Evolutionary conservation across 2,329 filamentous ascomycete genomes (phyloP).

Genomic region (Sporothrix pallida): DNA sequence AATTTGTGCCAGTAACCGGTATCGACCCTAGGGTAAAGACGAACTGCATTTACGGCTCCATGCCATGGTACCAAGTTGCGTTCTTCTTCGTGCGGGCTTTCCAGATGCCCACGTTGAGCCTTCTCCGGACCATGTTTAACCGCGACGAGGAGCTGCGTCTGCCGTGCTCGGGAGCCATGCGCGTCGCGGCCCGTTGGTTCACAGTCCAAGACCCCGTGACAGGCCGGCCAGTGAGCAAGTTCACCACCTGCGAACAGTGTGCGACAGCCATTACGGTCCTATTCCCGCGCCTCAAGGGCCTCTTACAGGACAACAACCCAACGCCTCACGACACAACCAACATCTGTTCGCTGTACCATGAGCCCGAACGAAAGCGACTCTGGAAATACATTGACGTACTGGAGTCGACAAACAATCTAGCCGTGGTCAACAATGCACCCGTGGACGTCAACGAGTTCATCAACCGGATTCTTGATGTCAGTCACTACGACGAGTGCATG

Average conservation of each 20-base stretch:
- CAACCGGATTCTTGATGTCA: conserved; percentile 65
- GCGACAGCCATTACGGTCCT: conserved; percentile 73
- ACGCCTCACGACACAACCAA: conserved; percentile 55
- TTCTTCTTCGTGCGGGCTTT: conserved; percentile 81
- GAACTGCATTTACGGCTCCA: conserved; percentile 77
- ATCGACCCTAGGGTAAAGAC: conserved; percentile 64
- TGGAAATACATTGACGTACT: conserved; percentile 65
- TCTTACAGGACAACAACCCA: conserved; percentile 63
- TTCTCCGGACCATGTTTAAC: conserved; percentile 72
- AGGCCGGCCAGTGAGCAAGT: conserved; percentile 68
- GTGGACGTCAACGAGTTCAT: conserved; percentile 68
- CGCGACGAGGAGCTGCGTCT: conserved; percentile 59
- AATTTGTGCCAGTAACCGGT: conserved; percentile 67
- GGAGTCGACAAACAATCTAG: conserved; percentile 61
- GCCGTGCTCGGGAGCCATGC: conserved; percentile 63
- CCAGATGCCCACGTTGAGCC: conserved; percentile 65
- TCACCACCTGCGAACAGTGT: conserved; percentile 77
- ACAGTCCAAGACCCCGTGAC: conserved; percentile 73
- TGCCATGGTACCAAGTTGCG: conserved; percentile 81
- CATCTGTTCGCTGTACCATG: conserved; percentile 72
- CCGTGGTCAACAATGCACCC: conserved; percentile 51
- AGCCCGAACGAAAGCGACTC: conserved; percentile 59
- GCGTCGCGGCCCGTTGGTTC: conserved; percentile 71
- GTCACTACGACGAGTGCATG: conserved; percentile 66
- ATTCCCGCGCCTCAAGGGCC: conserved; percentile 72